Evolutionary conservation across 2,329 filamentous ascomycete species (phyloP).

Genomic region (Curvularia spicifera): DNA sequence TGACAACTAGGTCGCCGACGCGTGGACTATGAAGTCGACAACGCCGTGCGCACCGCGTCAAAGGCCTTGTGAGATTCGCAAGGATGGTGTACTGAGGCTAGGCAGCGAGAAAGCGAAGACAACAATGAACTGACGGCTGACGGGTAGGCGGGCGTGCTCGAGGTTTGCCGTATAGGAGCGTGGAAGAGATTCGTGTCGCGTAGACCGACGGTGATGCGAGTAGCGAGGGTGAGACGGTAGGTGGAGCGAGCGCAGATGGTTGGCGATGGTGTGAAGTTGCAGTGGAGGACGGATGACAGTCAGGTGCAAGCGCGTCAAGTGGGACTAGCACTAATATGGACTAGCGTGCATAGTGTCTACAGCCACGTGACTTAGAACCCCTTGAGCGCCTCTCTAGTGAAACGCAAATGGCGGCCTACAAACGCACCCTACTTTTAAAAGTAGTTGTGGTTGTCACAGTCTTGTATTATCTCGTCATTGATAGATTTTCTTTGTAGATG

Average conservation of each 20-base stretch:
- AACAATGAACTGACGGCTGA: constrained; percentile 3
- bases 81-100: constrained; percentile 25
- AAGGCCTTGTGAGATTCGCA: constrained; percentile 24
- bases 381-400: too few species aligned
- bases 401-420: too few species aligned
- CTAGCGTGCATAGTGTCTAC: neutral
- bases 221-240: neutral
- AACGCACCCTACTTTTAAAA: too few species aligned
- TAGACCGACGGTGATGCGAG: neutral
- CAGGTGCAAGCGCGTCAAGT: neutral
- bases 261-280: neutral
- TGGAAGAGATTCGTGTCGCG: neutral
- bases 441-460: too few species aligned
- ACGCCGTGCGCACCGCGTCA: constrained; percentile 13
- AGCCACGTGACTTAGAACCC: too few species aligned
- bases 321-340: neutral
- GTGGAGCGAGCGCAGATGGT: neutral
- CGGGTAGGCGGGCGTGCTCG: neutral
- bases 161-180: neutral
- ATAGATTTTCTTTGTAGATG: too few species aligned
- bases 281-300: neutral
- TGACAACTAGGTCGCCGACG: constrained; percentile 14
- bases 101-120: constrained; percentile 13
- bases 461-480: too few species aligned
- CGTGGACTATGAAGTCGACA: constrained; percentile 15